Base-by-base conservation (phyloP, 306 rosid species). In the Quercus agrifolia region DNA sequence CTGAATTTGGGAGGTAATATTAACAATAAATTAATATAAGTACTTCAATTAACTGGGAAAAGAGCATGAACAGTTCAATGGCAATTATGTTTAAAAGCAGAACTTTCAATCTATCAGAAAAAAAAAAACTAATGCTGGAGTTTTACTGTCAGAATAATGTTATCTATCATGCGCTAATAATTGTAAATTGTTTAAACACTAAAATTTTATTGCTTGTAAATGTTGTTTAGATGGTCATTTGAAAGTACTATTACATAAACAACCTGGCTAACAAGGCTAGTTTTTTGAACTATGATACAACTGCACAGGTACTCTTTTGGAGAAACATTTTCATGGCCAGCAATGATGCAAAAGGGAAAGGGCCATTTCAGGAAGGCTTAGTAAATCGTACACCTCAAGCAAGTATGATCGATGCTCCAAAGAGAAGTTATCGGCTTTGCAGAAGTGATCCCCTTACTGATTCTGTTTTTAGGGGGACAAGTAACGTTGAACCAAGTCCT, bases 361-460 rank as follows among this genome's bases (percentile, higher is more conserved):
- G 82, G 74, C 89, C 92, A 62, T 82, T 90, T 83, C 70, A 88
- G 61, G 71, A 61, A 6, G 73, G 59, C 30, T 49, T 64, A 6
- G 25, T 20, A 30, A 82, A 83, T 54, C 75, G 80, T 27, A 76
- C 67, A 11, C 15, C 78, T 19, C 90, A 49, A 73, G 80, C 79
- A 56, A 73, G 54, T 12, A 81, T 5, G 15, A 70, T 33, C 28
- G 70, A 57, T 71, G 61, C 78, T 35, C 72, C 74, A 64, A 82
- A 82, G 75, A 68, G 64, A 79, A 86, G 82, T 71, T 17, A 57
- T 73, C 83, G 79, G 46, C 93, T 78, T 17, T 57, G 81, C 77
- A 87, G 56, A 88, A 89, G 93, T 78, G 97, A 91, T 69, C 94
- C 93, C 20, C 25, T 51, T 70, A 80, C 74, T n/a, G 81, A 79